Conservation (phyloP, 345 rosid species). For the Erysimum cheiranthoides region DNA sequence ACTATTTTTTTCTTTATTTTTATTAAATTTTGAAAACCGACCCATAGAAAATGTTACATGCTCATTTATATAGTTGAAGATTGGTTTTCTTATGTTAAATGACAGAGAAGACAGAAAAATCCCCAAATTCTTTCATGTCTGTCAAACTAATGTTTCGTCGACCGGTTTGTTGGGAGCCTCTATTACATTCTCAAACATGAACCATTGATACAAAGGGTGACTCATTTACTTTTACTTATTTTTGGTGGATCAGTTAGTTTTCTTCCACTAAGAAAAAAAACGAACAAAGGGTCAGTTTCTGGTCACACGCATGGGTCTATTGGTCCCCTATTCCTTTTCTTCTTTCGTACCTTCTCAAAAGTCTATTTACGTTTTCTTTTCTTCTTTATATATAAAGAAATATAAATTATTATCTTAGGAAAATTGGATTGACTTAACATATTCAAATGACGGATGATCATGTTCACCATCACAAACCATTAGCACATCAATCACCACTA, state of each 20-base stretch:
- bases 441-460: slow-evolving; percentile 22
- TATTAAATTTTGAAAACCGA: not conserved
- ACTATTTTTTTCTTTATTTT: no score
- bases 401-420: not conserved
- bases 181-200: slow-evolving; percentile 29
- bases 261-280: slow-evolving; percentile 36
- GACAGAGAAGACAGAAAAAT: slow-evolving; percentile 19
- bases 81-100: not conserved
- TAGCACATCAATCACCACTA: slow-evolving; percentile 38
- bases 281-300: slow-evolving; percentile 28
- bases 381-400: not conserved
- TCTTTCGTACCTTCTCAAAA: slow-evolving; percentile 32
- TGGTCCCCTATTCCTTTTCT: slow-evolving; percentile 43
- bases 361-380: not conserved
- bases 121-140: slow-evolving; percentile 28
- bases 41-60: not conserved
- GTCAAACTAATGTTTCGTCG: slow-evolving; percentile 17
- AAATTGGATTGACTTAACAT: not conserved
- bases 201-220: slow-evolving; percentile 24
- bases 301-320: slow-evolving; percentile 43
- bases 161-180: slow-evolving; percentile 26
- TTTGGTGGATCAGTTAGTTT: slow-evolving; percentile 30
- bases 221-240: slow-evolving; percentile 13
- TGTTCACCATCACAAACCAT: slow-evolving; percentile 18
- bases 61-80: not conserved